Conservation (phyloP, 805 yeast genomes). For the Cyberlindnera lachancei region DNA sequence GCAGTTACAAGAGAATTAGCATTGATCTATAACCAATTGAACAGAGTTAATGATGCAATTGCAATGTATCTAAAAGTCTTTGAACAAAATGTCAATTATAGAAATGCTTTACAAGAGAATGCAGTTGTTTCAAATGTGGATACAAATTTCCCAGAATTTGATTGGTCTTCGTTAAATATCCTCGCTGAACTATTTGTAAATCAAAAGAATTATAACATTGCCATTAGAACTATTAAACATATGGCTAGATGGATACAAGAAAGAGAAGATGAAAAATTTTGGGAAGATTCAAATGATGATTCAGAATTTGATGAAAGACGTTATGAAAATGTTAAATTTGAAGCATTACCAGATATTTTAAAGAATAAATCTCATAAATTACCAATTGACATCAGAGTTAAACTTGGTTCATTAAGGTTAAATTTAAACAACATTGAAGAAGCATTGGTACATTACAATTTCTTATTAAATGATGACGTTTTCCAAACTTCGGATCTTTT, state of each 20-base stretch:
- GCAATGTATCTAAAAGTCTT: constrained; percentile 57
- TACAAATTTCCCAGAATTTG: constrained; percentile 46
- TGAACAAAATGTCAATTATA: constrained; percentile 45
- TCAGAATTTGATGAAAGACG: constrained; percentile 79
- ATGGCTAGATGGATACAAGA: constrained; percentile 80
- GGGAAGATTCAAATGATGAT: constrained; percentile 51
- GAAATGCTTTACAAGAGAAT: constrained; percentile 21
- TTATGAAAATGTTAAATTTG: constrained; percentile 36
- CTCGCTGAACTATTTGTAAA: constrained; percentile 72
- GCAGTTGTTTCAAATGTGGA: constrained; percentile 22
- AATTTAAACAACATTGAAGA: constrained; percentile 57
- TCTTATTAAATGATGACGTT: constrained; percentile 48
- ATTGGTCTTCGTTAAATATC: constrained; percentile 85
- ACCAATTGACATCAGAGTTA: constrained; percentile 83
- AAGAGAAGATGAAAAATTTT: constrained; percentile 44
- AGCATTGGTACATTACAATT: constrained; percentile 63
- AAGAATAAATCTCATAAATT: constrained; percentile 38
- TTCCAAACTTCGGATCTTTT: constrained; percentile 66
- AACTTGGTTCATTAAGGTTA: constrained; percentile 69
- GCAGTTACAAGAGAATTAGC: constrained; percentile 56
- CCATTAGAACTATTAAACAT: constrained; percentile 56
- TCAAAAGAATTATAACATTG: constrained; percentile 55
- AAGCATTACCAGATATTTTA: constrained; percentile 28
- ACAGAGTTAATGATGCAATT: constrained; percentile 67
- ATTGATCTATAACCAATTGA: constrained; percentile 38